phyloP scores from a whole-genome alignment of 345 rosid species.

The Syzygium jambos region DNA sequence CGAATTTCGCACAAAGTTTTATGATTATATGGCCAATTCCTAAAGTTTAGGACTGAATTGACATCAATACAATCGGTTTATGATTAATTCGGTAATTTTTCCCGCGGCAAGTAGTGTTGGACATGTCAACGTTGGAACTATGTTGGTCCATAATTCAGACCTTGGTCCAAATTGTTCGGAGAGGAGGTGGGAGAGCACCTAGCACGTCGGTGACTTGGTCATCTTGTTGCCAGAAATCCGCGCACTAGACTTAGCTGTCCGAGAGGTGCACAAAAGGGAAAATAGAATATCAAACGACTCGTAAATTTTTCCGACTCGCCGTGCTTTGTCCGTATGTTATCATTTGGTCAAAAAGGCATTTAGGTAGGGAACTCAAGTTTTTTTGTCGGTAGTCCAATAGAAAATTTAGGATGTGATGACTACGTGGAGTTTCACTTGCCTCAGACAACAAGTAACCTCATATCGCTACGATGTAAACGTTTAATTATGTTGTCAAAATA shows the following conservation, averaged over 20 bases:
- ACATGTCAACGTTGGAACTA: neutral
- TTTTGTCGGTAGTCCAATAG: neutral
- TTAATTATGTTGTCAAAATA: neutral
- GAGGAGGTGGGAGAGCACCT: neutral
- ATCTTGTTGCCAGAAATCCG: neutral
- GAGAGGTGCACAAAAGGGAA: neutral
- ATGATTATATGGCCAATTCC: too few species aligned
- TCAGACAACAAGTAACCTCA: neutral
- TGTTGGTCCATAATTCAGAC: neutral
- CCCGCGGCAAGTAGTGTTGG: neutral
- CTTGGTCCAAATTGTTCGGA: neutral
- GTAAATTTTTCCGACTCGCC: neutral
- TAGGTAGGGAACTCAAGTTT: neutral
- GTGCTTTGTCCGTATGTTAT: neutral
- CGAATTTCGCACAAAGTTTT: neutral
- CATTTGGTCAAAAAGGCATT: neutral
- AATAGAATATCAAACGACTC: neutral
- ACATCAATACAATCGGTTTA: neutral
- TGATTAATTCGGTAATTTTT: neutral
- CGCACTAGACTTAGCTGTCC: neutral
- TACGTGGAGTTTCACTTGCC: neutral
- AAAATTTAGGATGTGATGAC: neutral
- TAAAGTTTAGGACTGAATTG: neutral
- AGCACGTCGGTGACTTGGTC: neutral
- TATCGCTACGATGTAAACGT: neutral